Percentiles rank a stretch among this genome's conserved stretches.
These are phyloP conservation scores for Aspergillus baeticus DNA, from an alignment of 495 filamentous ascomycete genomes.

Conservation along the genomic window DNA sequence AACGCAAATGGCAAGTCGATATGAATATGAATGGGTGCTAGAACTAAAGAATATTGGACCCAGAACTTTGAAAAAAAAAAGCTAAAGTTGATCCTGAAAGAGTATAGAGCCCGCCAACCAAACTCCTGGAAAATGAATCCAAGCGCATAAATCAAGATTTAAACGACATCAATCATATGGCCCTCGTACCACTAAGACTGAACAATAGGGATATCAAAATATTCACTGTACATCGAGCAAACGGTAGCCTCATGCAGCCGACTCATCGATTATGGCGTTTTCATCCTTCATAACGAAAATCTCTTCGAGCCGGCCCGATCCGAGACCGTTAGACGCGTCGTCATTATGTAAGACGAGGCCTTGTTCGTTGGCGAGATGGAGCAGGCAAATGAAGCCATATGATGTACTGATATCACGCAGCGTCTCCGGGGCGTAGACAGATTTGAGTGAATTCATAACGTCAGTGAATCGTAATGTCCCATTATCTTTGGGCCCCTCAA, in stretches of 20 bases:
- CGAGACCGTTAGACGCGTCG: slow-evolving; percentile 28
- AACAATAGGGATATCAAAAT: not conserved
- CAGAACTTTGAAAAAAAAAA: not conserved
- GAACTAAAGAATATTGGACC: slow-evolving; percentile 1
- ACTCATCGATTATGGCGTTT: slow-evolving; percentile 43
- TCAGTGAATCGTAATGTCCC: slow-evolving; percentile 76
- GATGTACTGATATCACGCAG: slow-evolving; percentile 96
- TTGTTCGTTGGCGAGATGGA: slow-evolving; percentile 97
- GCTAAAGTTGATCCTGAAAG: not conserved
- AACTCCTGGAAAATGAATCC: slow-evolving; percentile 31
- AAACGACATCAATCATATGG: slow-evolving; percentile 15
- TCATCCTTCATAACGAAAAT: slow-evolving; percentile 43
- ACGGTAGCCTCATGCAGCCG: slow-evolving; percentile 24
- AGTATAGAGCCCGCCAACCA: not conserved
- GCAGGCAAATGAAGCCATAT: slow-evolving; percentile 94
- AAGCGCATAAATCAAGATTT: slow-evolving; percentile 4
- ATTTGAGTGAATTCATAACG: slow-evolving; percentile 84
- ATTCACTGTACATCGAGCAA: slow-evolving; percentile 23
- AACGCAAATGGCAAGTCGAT: not conserved
- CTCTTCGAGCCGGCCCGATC: slow-evolving; percentile 37
- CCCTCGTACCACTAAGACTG: slow-evolving; percentile 5
- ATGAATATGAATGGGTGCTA: not conserved
- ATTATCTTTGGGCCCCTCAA: slow-evolving; percentile 30
- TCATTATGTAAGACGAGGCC: slow-evolving; percentile 67
- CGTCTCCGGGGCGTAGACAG: slow-evolving; percentile 76